Percentiles rank a stretch among this genome's conserved stretches.
Evolutionary conservation across 192 early-diverging fungal species (phyloP).

Genomic region (Gorgonomyces haynaldii): DNA sequence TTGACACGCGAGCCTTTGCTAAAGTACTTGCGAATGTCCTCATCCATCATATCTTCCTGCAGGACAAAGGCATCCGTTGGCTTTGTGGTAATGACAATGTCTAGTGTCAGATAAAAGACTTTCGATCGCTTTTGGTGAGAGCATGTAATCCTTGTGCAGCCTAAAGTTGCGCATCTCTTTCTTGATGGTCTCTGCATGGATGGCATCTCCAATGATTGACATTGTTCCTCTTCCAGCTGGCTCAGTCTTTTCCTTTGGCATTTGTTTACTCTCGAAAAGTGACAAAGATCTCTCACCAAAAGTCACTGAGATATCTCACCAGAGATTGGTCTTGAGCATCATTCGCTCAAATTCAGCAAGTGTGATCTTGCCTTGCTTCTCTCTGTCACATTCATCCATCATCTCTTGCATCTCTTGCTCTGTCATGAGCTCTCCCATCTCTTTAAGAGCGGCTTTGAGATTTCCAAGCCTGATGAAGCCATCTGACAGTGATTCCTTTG

Average conservation of each 20-base stretch:
- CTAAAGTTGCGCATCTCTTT: slow-evolving; percentile 19
- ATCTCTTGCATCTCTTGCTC: too few species aligned
- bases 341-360: slow-evolving; percentile 49
- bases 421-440: too few species aligned
- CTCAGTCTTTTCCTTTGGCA: slow-evolving; percentile 2
- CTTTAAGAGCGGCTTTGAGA: too few species aligned
- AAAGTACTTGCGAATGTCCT: neutral
- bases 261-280: too few species aligned
- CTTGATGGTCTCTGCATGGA: slow-evolving; percentile 24
- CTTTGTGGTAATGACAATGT: slow-evolving; percentile 19
- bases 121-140: slow-evolving; percentile 20
- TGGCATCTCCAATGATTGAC: slow-evolving; percentile 19
- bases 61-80: slow-evolving; percentile 6
- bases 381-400: too few species aligned
- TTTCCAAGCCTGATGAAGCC: too few species aligned
- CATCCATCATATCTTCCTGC: neutral
- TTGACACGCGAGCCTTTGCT: neutral
- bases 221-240: neutral
- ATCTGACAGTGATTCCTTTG: too few species aligned
- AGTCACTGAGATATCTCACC: too few species aligned
- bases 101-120: slow-evolving; percentile 8
- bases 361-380: too few species aligned
- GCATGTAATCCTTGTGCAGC: slow-evolving; percentile 21
- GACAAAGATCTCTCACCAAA: too few species aligned
- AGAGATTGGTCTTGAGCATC: slow-evolving; percentile 44